Conservation (phyloP, 2,329 filamentous ascomycete genomes). For the Bipolaris sorokiniana region DNA sequence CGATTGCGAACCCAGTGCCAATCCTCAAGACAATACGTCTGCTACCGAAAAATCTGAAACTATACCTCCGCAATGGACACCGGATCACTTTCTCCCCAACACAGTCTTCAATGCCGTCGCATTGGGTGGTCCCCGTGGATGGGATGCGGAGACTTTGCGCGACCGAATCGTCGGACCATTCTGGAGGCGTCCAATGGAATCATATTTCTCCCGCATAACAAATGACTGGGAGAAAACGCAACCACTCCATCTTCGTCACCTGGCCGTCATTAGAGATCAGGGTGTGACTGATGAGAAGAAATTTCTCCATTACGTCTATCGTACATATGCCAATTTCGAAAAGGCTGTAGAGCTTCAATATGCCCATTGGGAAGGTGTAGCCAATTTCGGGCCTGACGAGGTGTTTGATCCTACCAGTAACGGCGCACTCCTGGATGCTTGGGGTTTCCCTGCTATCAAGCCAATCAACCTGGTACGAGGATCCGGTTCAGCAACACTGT, state of each 20-base stretch:
- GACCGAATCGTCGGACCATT: slow-evolving; percentile 55
- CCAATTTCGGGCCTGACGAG: slow-evolving; percentile 37
- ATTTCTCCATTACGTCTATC: slow-evolving; percentile 60
- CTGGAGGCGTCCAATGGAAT: slow-evolving; percentile 62
- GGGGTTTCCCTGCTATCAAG: slow-evolving; percentile 37
- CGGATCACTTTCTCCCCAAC: slow-evolving; percentile 60
- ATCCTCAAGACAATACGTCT: slow-evolving; percentile 22
- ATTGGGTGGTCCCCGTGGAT: slow-evolving; percentile 55
- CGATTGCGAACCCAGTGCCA: slow-evolving; percentile 24
- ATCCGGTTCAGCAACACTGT: slow-evolving; percentile 35
- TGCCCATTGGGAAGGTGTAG: slow-evolving; percentile 61
- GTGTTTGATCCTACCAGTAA: slow-evolving; percentile 15
- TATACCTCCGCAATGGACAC: slow-evolving; percentile 60
- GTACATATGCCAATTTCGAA: slow-evolving; percentile 59
- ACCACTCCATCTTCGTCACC: slow-evolving; percentile 62
- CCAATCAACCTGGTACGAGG: slow-evolving; percentile 27
- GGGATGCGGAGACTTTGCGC: slow-evolving; percentile 54
- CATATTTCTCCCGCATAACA: slow-evolving; percentile 58
- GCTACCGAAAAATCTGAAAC: slow-evolving; percentile 35
- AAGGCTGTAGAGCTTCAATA: slow-evolving; percentile 59
- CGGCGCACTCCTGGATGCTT: slow-evolving; percentile 27
- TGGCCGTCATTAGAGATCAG: slow-evolving; percentile 63
- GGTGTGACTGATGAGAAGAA: slow-evolving; percentile 54
- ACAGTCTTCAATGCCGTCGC: slow-evolving; percentile 59
- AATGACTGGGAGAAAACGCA: slow-evolving; percentile 65